phyloP scores from a whole-genome alignment of 371 early-diverging fungal genomes.

The Syncephalis plumigaleata region DNA sequence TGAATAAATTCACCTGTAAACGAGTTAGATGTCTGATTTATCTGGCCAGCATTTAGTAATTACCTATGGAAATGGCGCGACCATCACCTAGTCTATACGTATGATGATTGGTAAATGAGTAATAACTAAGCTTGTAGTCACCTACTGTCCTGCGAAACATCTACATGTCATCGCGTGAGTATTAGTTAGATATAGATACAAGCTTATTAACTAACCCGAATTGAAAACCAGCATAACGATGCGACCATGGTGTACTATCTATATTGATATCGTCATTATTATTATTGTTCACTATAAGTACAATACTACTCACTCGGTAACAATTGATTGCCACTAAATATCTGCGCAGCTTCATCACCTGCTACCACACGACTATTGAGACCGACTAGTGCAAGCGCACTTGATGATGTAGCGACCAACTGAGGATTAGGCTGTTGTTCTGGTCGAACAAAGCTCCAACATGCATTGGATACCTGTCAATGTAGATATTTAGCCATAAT shows the following conservation, averaged over 20 bases:
- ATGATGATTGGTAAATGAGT: slow-evolving; percentile 4
- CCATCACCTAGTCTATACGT: slow-evolving; percentile 67
- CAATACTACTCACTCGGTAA: slow-evolving; percentile 5
- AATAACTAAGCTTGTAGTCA: background rate
- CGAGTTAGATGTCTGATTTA: too few species aligned
- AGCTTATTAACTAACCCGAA: slow-evolving; percentile 52
- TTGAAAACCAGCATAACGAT: slow-evolving; percentile 79
- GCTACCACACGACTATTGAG: slow-evolving; percentile 16
- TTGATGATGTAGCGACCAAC: slow-evolving; percentile 20
- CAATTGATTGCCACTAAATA: slow-evolving; percentile 23
- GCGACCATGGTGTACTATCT: slow-evolving; percentile 60
- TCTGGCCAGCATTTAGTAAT: too few species aligned
- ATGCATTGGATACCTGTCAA: slow-evolving; percentile 25
- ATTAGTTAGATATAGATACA: background rate
- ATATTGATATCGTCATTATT: too few species aligned
- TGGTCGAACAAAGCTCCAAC: slow-evolving; percentile 30
- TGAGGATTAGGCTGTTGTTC: slow-evolving; percentile 22
- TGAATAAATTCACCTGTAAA: slow-evolving; percentile 19
- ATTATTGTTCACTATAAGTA: slow-evolving; percentile 7
- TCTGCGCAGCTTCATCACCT: slow-evolving; percentile 6
- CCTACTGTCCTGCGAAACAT: slow-evolving; percentile 31
- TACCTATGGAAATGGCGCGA: slow-evolving; percentile 62
- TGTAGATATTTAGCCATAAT: too few species aligned
- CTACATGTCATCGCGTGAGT: slow-evolving; percentile 5
- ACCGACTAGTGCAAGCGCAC: slow-evolving; percentile 18